A percentile compares a stretch with the other conserved stretches of the same genome.
phyloP scores from a whole-genome alignment of 2,329 filamentous ascomycete species.

The Aureobasidium zeae region DNA sequence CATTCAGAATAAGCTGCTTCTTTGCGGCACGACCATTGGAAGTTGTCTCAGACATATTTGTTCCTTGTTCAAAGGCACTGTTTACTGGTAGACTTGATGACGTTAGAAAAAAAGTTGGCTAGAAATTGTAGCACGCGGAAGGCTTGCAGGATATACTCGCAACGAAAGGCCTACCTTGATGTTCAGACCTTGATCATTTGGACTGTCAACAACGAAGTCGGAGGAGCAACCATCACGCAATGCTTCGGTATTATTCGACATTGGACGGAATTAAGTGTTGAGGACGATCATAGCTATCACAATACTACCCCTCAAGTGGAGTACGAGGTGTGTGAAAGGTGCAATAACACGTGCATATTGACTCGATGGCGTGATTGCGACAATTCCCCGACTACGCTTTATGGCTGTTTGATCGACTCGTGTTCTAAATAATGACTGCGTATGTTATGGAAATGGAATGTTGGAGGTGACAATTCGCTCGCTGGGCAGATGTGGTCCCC shows the following conservation, averaged over 20 bases:
- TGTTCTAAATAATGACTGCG: no score
- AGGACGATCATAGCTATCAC: no score
- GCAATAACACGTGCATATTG: not conserved
- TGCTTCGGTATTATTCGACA: no score
- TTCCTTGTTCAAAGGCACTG: not conserved
- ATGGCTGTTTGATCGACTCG: no score
- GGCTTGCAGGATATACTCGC: not conserved
- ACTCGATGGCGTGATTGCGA: not conserved
- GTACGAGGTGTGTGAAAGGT: not conserved
- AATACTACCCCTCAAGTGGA: no score
- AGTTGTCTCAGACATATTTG: not conserved
- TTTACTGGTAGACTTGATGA: no score
- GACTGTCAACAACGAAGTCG: not conserved
- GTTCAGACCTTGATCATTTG: no score
- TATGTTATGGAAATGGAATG: no score
- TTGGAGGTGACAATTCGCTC: no score
- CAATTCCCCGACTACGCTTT: no score
- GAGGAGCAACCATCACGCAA: slow-evolving; percentile 7
- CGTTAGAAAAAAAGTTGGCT: no score
- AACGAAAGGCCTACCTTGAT: slow-evolving; percentile 4
- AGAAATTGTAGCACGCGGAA: not conserved
- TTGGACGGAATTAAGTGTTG: not conserved
- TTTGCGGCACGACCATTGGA: slow-evolving; percentile 20
- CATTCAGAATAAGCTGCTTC: slow-evolving; percentile 34
- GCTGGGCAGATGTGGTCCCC: no score